phyloP scores from a whole-genome alignment of 805 yeast species.

The Starmera caribaea region DNA sequence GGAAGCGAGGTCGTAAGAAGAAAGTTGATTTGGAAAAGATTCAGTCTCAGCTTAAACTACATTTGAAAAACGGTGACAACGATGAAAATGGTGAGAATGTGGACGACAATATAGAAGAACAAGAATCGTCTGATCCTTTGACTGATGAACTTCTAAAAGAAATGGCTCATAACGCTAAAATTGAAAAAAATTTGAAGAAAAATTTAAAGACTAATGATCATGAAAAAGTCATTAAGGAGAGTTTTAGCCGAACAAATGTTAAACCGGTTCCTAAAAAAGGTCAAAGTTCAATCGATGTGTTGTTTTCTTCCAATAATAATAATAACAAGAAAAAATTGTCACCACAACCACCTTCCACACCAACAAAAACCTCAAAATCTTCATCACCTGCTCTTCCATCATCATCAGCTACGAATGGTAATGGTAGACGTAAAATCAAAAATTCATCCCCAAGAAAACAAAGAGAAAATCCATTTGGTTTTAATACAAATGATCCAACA shows the following conservation, averaged over 20 bases:
- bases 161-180: not conserved
- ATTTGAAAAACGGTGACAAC: not conserved
- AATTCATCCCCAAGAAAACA: constrained; percentile 20
- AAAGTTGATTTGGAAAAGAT: constrained; percentile 2
- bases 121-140: not conserved
- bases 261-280: constrained; percentile 7
- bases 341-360: constrained; percentile 2
- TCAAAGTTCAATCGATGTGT: not conserved
- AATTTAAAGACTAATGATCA: constrained; percentile 24
- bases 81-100: constrained; percentile 6
- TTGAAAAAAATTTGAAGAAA: constrained; percentile 6
- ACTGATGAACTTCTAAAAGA: constrained; percentile 4
- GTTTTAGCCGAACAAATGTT: constrained; percentile 11
- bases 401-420: constrained; percentile 1
- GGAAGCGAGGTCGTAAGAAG: constrained; percentile 11
- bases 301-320: not conserved
- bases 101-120: constrained; percentile 11
- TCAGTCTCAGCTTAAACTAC: no score
- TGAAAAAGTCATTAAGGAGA: constrained; percentile 22
- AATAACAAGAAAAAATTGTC: constrained; percentile 10
- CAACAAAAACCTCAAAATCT: constrained; percentile 1
- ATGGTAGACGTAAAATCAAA: constrained; percentile 14
- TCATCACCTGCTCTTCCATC: not conserved
- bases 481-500: constrained; percentile 17
- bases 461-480: constrained; percentile 36